These are phyloP conservation scores for Orbilia ellipsospora DNA, from an alignment of 2,329 filamentous ascomycete genomes.

Conservation along the genomic window DNA sequence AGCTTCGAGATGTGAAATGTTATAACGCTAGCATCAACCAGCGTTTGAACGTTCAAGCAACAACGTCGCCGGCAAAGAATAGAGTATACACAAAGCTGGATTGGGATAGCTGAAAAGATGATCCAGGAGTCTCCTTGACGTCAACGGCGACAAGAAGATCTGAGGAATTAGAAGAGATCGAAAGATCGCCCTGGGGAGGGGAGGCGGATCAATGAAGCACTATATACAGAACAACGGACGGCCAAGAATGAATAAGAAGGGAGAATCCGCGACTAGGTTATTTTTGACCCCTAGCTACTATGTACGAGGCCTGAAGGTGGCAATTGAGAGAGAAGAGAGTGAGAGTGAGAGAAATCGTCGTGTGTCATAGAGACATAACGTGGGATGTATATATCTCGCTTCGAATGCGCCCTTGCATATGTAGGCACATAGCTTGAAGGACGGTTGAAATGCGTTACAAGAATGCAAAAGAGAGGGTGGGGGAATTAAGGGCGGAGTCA, in stretches of 20 bases:
- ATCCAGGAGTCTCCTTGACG: slow-evolving; percentile 51
- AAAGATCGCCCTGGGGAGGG: background rate
- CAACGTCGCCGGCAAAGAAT: background rate
- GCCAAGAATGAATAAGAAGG: slow-evolving; percentile 5
- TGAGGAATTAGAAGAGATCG: slow-evolving; percentile 19
- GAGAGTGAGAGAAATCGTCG: slow-evolving; percentile 32
- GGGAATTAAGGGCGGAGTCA: slow-evolving; percentile 26
- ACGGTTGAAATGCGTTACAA: slow-evolving; percentile 52
- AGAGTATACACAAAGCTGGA: slow-evolving; percentile 29
- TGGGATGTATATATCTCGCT: slow-evolving; percentile 55
- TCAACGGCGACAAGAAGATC: slow-evolving; percentile 35
- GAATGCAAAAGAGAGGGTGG: slow-evolving; percentile 43
- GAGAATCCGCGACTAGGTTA: background rate
- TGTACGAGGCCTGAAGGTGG: slow-evolving; percentile 10
- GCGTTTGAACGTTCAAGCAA: background rate
- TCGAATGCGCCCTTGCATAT: slow-evolving; percentile 54
- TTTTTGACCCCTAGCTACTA: slow-evolving; percentile 1
- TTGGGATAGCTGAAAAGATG: slow-evolving; percentile 12
- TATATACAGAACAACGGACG: slow-evolving; percentile 38
- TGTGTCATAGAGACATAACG: slow-evolving; percentile 53
- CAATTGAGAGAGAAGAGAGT: slow-evolving; percentile 7
- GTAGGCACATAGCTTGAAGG: slow-evolving; percentile 26
- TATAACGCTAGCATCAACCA: slow-evolving; percentile 20
- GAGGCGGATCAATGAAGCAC: slow-evolving; percentile 27
- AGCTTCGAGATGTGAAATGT: background rate